Evolutionary conservation across 306 rosid genomes (phyloP).

Genomic region (Prunus kanzakura): DNA sequence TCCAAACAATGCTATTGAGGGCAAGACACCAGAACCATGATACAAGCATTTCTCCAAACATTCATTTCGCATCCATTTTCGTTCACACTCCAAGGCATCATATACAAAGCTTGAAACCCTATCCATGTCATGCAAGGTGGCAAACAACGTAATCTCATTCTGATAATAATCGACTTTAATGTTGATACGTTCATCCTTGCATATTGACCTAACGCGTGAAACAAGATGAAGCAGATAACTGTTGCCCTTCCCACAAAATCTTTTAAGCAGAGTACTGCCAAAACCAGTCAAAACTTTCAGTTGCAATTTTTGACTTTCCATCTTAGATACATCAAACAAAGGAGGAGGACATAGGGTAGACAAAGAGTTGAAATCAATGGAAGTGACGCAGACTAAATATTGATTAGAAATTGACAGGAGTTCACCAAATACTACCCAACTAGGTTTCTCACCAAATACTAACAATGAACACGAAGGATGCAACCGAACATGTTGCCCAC

Average conservation of each 20-base stretch:
- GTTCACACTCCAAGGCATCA: slow-evolving; percentile 55
- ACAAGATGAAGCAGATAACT: slow-evolving; percentile 47
- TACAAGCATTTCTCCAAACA: slow-evolving; percentile 76
- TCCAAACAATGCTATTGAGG: slow-evolving; percentile 83
- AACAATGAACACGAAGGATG: slow-evolving; percentile 92
- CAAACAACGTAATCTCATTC: slow-evolving; percentile 59
- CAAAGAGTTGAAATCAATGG: slow-evolving; percentile 59
- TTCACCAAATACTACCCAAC: slow-evolving; percentile 91
- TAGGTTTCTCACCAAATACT: slow-evolving; percentile 75
- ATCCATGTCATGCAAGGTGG: slow-evolving; percentile 57
- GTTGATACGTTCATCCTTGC: slow-evolving; percentile 58
- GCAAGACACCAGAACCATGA: slow-evolving; percentile 54
- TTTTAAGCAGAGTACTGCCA: slow-evolving; percentile 67
- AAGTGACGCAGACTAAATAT: slow-evolving; percentile 75
- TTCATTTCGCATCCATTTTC: slow-evolving; percentile 54
- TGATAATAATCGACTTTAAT: slow-evolving; percentile 60
- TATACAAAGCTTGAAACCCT: slow-evolving; percentile 35
- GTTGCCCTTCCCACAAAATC: slow-evolving; percentile 77
- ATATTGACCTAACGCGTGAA: slow-evolving; percentile 48
- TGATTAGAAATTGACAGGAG: slow-evolving; percentile 60
- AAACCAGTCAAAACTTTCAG: slow-evolving; percentile 55
- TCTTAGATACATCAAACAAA: slow-evolving; percentile 50
- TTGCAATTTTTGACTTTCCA: slow-evolving; percentile 60
- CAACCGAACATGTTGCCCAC: slow-evolving; percentile 68
- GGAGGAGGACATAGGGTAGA: slow-evolving; percentile 55